Conservation (phyloP, 495 filamentous ascomycete species). For the Clohesyomyces aquaticus region DNA sequence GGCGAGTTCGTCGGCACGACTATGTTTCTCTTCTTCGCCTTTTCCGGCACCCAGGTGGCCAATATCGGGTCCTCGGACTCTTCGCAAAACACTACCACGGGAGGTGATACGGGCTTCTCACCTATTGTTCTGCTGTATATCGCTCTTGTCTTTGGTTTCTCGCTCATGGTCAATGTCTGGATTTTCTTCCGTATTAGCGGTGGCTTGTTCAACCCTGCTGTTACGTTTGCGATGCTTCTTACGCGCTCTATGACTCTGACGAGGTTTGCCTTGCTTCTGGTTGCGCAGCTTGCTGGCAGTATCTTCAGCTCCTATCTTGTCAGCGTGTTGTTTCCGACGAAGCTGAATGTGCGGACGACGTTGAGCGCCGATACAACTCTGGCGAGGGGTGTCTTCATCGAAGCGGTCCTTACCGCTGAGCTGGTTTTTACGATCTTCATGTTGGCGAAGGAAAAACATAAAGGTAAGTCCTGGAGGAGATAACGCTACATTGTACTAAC, state of each 20-base stretch:
- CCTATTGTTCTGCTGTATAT: slow-evolving; percentile 59
- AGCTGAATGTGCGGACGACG: slow-evolving; percentile 54
- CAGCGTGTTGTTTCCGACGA: slow-evolving; percentile 61
- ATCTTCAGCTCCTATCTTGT: slow-evolving; percentile 65
- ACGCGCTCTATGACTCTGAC: slow-evolving; percentile 57
- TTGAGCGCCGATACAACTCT: slow-evolving; percentile 61
- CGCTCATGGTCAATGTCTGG: slow-evolving; percentile 79
- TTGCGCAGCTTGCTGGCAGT: slow-evolving; percentile 58
- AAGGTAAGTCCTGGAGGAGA: no score
- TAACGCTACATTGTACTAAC: no score
- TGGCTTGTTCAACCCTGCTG: slow-evolving; percentile 80
- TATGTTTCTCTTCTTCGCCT: slow-evolving; percentile 45
- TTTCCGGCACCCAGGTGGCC: slow-evolving; percentile 36
- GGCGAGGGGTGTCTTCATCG: slow-evolving; percentile 72
- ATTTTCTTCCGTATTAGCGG: slow-evolving; percentile 78
- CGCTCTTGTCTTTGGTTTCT: slow-evolving; percentile 70
- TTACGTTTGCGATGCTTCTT: slow-evolving; percentile 63
- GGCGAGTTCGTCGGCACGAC: slow-evolving; percentile 43
- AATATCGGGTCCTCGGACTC: slow-evolving; percentile 34
- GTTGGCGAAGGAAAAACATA: slow-evolving; percentile 72
- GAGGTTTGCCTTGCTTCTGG: slow-evolving; percentile 55
- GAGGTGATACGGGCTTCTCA: slow-evolving; percentile 45
- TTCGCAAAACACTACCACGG: slow-evolving; percentile 19
- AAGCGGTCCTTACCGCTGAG: slow-evolving; percentile 76
- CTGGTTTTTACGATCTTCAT: slow-evolving; percentile 79